Conservation (phyloP, 202 grass and related monocot genomes). For the Miscanthus sacchariflorus region DNA sequence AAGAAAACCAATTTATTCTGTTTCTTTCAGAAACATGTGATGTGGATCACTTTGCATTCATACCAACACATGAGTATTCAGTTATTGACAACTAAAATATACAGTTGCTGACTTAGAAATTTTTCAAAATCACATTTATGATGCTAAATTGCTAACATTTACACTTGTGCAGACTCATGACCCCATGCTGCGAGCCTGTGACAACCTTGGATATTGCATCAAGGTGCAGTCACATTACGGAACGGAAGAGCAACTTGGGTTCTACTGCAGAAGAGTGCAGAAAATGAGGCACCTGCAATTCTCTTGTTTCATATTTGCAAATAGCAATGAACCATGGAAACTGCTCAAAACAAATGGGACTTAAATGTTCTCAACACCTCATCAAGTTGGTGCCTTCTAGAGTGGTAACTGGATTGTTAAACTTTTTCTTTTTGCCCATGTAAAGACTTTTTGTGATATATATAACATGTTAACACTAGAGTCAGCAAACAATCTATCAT, state of each 20-base stretch:
- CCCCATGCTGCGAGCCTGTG: background rate
- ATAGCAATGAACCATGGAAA: constrained; percentile 1
- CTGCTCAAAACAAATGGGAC: background rate
- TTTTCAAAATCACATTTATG: background rate
- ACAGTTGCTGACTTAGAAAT: background rate
- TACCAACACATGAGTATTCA: background rate
- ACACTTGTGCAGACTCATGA: background rate
- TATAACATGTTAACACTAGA: background rate
- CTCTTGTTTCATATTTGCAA: background rate
- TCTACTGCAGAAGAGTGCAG: background rate
- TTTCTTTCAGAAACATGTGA: constrained; percentile 11
- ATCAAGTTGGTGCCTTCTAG: background rate
- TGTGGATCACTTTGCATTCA: background rate
- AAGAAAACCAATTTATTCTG: background rate
- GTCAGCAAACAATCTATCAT: background rate
- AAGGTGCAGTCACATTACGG: no score
- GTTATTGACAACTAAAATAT: background rate
- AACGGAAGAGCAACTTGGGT: constrained; percentile 3
- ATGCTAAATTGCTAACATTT: constrained; percentile 3
- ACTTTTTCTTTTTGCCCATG: background rate
- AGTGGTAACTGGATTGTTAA: background rate
- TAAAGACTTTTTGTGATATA: background rate
- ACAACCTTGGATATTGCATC: constrained; percentile 3
- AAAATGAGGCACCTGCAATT: background rate
- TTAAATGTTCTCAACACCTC: background rate